phyloP scores from a whole-genome alignment of 768 basidiomycete species.

The Panaeolus papilionaceus region DNA sequence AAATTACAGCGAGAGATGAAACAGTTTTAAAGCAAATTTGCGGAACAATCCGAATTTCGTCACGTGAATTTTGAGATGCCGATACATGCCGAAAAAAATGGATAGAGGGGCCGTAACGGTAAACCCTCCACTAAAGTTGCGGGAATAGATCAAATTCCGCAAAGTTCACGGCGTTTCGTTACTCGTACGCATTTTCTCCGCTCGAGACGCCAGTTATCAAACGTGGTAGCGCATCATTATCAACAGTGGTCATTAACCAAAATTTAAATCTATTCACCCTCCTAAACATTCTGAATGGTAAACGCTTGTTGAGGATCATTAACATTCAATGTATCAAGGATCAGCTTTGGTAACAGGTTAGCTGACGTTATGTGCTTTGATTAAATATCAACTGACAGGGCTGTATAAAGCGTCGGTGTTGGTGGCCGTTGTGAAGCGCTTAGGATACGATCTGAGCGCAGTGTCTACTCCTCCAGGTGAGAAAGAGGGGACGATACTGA shows the following conservation, averaged over 20 bases:
- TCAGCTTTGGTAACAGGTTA: not conserved
- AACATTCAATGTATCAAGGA: not conserved
- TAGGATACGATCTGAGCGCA: not conserved
- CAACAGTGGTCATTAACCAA: not conserved
- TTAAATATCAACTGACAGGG: not conserved
- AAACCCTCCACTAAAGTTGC: too few species aligned
- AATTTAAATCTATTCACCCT: not conserved
- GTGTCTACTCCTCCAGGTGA: not conserved
- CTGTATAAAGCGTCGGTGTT: not conserved
- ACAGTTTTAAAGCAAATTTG: too few species aligned
- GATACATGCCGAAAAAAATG: too few species aligned
- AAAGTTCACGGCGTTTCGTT: too few species aligned
- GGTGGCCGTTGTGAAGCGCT: not conserved
- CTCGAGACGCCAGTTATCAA: too few species aligned
- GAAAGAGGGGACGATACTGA: not conserved
- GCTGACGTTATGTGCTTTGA: not conserved
- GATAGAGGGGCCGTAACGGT: too few species aligned
- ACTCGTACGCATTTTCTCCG: too few species aligned
- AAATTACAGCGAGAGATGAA: too few species aligned
- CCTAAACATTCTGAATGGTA: not conserved
- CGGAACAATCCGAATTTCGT: too few species aligned
- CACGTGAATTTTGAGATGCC: too few species aligned
- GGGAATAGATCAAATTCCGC: too few species aligned
- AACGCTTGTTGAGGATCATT: conserved; percentile 11
- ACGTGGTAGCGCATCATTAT: too few species aligned